Evolutionary conservation across 805 yeast species (phyloP).

Genomic region (Yarrowia sp.): DNA sequence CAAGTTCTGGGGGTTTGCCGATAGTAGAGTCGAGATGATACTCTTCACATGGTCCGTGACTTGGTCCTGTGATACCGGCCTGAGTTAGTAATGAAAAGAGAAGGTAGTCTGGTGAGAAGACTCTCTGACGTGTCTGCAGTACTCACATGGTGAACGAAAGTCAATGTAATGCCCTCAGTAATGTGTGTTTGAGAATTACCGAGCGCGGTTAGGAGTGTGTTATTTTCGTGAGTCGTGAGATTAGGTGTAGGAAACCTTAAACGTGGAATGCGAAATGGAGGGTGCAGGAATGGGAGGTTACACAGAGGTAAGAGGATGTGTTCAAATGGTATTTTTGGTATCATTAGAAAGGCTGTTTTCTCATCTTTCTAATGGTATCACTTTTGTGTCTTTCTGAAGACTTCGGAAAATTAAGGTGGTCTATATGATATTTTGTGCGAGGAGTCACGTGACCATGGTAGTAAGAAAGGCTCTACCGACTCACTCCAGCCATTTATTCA

Average conservation of each 20-base stretch:
- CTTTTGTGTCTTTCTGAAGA: not conserved
- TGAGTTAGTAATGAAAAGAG: not conserved
- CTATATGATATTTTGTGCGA: too few relatives aligned
- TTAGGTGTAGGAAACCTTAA: constrained; percentile 21
- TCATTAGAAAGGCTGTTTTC: not conserved
- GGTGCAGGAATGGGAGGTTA: not conserved
- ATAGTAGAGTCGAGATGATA: constrained; percentile 21
- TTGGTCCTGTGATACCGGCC: constrained; percentile 36
- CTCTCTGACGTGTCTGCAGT: not conserved
- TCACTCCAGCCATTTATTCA: too few relatives aligned
- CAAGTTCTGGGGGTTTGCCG: constrained; percentile 18
- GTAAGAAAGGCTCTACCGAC: too few relatives aligned
- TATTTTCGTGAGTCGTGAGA: constrained; percentile 19
- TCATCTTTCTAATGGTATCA: not conserved
- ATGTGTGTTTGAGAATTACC: constrained; percentile 4
- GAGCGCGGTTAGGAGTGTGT: constrained; percentile 26
- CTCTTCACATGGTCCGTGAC: constrained; percentile 28
- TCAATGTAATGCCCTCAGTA: constrained; percentile 23
- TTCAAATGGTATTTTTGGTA: not conserved
- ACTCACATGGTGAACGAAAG: constrained; percentile 27
- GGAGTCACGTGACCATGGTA: too few relatives aligned
- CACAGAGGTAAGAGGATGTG: too few relatives aligned
- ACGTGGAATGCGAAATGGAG: not conserved
- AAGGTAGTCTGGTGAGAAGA: not conserved
- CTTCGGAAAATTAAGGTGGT: not conserved